A percentile compares a stretch with the other conserved stretches of the same genome.
Conservation (phyloP, 1,139 yeast genomes). For the Blastobotrys serpentis region DNA sequence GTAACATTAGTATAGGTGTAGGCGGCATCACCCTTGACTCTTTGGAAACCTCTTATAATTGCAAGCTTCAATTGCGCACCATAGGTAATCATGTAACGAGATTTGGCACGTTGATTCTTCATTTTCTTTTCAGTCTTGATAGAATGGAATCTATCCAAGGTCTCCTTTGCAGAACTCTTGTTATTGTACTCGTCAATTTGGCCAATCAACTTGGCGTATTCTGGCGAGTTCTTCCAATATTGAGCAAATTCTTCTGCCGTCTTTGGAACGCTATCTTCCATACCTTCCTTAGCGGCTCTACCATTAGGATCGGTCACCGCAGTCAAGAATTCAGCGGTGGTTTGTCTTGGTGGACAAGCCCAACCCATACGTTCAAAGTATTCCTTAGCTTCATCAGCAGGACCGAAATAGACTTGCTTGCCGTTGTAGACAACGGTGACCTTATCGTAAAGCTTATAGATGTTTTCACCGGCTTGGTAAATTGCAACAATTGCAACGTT, state of each 20-base stretch:
- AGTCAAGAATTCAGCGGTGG: slow-evolving; percentile 67
- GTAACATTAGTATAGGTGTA: slow-evolving; percentile 50
- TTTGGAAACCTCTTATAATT: slow-evolving; percentile 53
- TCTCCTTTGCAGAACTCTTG: slow-evolving; percentile 42
- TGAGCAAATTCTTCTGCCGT: slow-evolving; percentile 57
- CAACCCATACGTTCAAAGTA: slow-evolving; percentile 63
- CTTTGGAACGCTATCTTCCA: slow-evolving; percentile 52
- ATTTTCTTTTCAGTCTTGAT: slow-evolving; percentile 48
- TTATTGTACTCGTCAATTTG: slow-evolving; percentile 47
- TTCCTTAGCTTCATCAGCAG: slow-evolving; percentile 49
- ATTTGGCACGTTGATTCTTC: slow-evolving; percentile 45
- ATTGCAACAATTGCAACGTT: slow-evolving; percentile 56
- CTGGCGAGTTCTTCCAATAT: slow-evolving; percentile 55
- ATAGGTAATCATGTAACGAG: slow-evolving; percentile 50
- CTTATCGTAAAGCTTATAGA: slow-evolving; percentile 61
- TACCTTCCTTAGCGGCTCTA: slow-evolving; percentile 45
- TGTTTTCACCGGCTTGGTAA: slow-evolving; percentile 69
- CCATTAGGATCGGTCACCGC: slow-evolving; percentile 62
- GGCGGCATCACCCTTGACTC: slow-evolving; percentile 55
- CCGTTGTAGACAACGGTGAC: slow-evolving; percentile 62
- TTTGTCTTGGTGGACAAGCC: slow-evolving; percentile 58
- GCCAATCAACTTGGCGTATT: slow-evolving; percentile 43
- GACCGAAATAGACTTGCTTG: slow-evolving; percentile 59
- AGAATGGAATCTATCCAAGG: slow-evolving; percentile 42
- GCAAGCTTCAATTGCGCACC: slow-evolving; percentile 46